Evolutionary conservation across 345 rosid species (phyloP).

Genomic region (Eucalyptus coolabah): DNA sequence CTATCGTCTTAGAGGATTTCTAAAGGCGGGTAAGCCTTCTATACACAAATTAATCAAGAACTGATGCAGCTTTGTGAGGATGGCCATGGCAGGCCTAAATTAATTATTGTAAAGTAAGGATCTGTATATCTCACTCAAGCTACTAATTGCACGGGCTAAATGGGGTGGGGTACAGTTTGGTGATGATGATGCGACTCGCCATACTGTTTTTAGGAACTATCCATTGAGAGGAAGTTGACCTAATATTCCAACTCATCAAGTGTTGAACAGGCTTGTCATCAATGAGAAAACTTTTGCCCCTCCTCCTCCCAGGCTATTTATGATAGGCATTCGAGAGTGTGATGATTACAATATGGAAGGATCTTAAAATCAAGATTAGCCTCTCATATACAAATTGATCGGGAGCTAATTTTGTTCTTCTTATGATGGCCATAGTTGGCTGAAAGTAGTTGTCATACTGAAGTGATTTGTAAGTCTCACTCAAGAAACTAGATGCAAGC

Average conservation of each 20-base stretch:
- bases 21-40: accelerated
- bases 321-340: accelerated
- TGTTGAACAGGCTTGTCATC: not conserved
- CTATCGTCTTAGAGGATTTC: not conserved
- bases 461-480: not conserved
- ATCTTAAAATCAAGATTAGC: no score
- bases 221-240: not conserved
- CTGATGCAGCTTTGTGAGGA: accelerated
- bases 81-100: not conserved
- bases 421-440: not conserved
- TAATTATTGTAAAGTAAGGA: not conserved
- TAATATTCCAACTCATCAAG: not conserved
- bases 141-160: not conserved
- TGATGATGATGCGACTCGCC: not conserved
- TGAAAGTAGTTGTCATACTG: not conserved
- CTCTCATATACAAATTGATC: no score
- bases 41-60: accelerated
- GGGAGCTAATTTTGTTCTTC: accelerated
- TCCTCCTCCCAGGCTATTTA: not conserved
- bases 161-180: not conserved
- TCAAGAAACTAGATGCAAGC: not conserved
- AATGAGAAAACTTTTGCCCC: no score
- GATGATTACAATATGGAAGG: no score
- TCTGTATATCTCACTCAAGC: not conserved
- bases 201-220: not conserved